These are phyloP conservation scores for Leucaena leucocephala DNA, from an alignment of 306 rosid species.

Conservation along the genomic window DNA sequence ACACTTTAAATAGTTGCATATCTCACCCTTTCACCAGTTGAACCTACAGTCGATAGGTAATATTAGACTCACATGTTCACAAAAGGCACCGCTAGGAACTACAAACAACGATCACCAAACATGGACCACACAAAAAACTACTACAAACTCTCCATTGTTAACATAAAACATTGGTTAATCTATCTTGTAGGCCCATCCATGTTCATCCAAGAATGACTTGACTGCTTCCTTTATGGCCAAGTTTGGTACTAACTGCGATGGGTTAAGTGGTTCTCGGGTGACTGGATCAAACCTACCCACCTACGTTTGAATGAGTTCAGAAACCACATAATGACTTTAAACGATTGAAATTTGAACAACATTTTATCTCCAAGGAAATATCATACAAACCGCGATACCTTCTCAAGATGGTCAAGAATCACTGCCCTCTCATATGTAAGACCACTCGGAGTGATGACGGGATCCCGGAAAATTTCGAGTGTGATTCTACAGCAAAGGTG, in stretches of 20 bases:
- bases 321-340: neutral
- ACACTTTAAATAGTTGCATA: too few species aligned
- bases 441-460: constrained; percentile 94
- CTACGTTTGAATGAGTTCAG: constrained; percentile 44
- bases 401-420: constrained; percentile 80
- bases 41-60: too few species aligned
- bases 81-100: constrained; percentile 12
- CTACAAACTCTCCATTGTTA: constrained; percentile 8
- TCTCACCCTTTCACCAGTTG: too few species aligned
- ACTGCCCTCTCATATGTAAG: constrained; percentile 86
- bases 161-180: constrained; percentile 43
- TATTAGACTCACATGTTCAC: constrained; percentile 14
- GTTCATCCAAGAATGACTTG: constrained; percentile 64
- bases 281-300: constrained; percentile 88
- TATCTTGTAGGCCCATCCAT: constrained; percentile 88
- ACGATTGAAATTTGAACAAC: neutral
- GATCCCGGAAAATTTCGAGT: constrained; percentile 88
- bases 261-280: constrained; percentile 68
- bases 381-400: constrained; percentile 55
- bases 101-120: constrained; percentile 17
- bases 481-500: constrained; percentile 86
- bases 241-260: constrained; percentile 69
- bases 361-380: constrained; percentile 10
- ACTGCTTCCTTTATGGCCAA: constrained; percentile 87
- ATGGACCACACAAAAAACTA: constrained; percentile 19